Conservation (phyloP, 352 stramenopile species). For the Elongisporangium anandrum region DNA sequence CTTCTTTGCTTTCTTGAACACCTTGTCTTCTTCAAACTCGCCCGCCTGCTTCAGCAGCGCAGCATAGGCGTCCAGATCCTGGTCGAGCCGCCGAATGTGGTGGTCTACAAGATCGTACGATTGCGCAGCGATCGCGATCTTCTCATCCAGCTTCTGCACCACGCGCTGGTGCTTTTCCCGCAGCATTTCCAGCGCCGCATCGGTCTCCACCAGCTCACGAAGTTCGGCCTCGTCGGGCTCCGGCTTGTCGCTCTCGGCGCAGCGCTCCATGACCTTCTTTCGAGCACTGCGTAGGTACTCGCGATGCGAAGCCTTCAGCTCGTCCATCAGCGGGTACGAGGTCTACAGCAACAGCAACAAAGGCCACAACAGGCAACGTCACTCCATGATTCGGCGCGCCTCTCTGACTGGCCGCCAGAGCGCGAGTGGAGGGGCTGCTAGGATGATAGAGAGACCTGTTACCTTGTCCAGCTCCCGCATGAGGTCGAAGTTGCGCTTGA, state of each 20-base stretch:
- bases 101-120: slow-evolving; percentile 86
- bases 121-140: slow-evolving; percentile 82
- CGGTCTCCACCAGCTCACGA: slow-evolving; percentile 53
- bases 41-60: slow-evolving; percentile 66
- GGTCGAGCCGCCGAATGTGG: slow-evolving; percentile 77
- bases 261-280: slow-evolving; percentile 62
- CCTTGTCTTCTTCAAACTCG: slow-evolving; percentile 77
- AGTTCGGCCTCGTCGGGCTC: slow-evolving; percentile 69
- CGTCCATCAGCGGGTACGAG: slow-evolving; percentile 73
- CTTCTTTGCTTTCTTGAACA: slow-evolving; percentile 51
- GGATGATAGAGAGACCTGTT: too few relatives aligned
- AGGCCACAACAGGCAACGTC: too few relatives aligned
- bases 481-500: slow-evolving; percentile 89
- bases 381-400: too few relatives aligned
- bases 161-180: slow-evolving; percentile 61
- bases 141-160: slow-evolving; percentile 85
- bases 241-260: slow-evolving; percentile 28
- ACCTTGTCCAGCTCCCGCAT: slow-evolving; percentile 88
- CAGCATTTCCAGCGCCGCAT: slow-evolving; percentile 40
- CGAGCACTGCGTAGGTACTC: slow-evolving; percentile 55
- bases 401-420: too few relatives aligned
- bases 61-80: slow-evolving; percentile 73
- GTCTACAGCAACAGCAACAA: slow-evolving; percentile 19
- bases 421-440: too few relatives aligned
- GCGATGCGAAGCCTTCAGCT: slow-evolving; percentile 61